Conservation (phyloP, 176 grass and related monocot genomes). For the Olyra latifolia region DNA sequence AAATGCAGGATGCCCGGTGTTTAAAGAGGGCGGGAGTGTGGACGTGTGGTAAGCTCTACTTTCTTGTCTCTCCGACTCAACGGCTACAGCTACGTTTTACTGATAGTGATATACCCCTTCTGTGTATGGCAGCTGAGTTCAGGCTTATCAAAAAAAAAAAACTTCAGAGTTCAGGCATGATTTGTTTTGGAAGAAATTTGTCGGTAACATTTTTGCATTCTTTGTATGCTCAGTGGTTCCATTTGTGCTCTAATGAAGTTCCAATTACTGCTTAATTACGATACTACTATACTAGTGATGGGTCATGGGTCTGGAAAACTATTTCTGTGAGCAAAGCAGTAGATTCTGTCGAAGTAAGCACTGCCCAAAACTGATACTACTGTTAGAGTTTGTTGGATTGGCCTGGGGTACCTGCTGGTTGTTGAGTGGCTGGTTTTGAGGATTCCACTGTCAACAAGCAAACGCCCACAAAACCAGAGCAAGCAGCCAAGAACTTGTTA, state of each 20-base stretch:
- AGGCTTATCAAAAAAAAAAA: too few relatives aligned
- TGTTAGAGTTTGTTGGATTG: not conserved
- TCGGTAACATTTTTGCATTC: not conserved
- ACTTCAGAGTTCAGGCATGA: not conserved
- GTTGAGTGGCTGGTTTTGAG: not conserved
- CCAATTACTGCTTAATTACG: not conserved
- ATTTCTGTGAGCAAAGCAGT: not conserved
- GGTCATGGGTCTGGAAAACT: not conserved
- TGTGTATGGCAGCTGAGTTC: not conserved
- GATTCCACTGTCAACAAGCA: constrained; percentile 28
- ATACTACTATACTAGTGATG: not conserved
- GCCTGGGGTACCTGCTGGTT: not conserved
- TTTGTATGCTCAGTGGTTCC: not conserved
- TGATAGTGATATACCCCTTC: not conserved
- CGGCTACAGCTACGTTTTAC: not conserved
- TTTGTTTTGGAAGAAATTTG: not conserved
- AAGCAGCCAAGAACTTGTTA: not conserved
- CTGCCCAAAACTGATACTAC: not conserved
- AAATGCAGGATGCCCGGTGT: constrained; percentile 33
- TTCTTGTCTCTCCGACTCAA: constrained; percentile 19
- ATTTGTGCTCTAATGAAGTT: not conserved
- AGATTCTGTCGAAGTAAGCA: not conserved
- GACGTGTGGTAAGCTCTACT: not conserved
- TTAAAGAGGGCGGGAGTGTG: constrained; percentile 34
- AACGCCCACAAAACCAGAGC: constrained; percentile 7